A percentile compares a stretch with the other conserved stretches of the same genome.
These are phyloP conservation scores for Eimeria zaria DNA, from an alignment of 169 alveolate species.

Conservation along the genomic window DNA sequence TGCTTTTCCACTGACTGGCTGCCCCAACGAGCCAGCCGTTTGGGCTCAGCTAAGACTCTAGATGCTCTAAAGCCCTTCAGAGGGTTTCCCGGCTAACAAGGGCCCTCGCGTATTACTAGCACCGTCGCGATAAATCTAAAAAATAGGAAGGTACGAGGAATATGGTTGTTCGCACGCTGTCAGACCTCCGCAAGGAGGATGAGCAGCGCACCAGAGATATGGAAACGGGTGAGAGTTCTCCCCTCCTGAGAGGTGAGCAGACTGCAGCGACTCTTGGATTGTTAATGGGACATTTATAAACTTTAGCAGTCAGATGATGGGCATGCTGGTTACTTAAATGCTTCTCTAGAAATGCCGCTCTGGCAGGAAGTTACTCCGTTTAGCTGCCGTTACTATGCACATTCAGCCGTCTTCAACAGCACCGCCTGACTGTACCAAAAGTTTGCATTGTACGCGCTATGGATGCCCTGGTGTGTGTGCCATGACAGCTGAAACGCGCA, in stretches of 20 bases:
- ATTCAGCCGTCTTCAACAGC: background rate
- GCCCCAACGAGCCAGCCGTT: background rate
- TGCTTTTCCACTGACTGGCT: background rate
- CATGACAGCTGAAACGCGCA: slow-evolving; percentile 60
- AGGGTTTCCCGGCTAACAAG: background rate
- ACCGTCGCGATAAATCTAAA: background rate
- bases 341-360: background rate
- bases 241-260: slow-evolving; percentile 46
- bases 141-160: background rate
- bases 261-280: background rate
- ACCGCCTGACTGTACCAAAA: background rate
- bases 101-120: background rate
- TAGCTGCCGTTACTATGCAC: background rate
- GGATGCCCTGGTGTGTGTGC: background rate
- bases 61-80: background rate
- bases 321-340: background rate
- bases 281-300: background rate
- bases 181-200: slow-evolving; percentile 83
- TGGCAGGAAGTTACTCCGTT: background rate
- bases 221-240: slow-evolving; percentile 48
- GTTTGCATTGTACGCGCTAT: background rate
- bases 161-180: slow-evolving; percentile 72
- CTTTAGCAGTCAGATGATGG: background rate
- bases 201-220: slow-evolving; percentile 64
- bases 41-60: background rate